Base-by-base conservation (phyloP, 2,329 filamentous ascomycete genomes). In the Graphiopsis chlorocephala region DNA sequence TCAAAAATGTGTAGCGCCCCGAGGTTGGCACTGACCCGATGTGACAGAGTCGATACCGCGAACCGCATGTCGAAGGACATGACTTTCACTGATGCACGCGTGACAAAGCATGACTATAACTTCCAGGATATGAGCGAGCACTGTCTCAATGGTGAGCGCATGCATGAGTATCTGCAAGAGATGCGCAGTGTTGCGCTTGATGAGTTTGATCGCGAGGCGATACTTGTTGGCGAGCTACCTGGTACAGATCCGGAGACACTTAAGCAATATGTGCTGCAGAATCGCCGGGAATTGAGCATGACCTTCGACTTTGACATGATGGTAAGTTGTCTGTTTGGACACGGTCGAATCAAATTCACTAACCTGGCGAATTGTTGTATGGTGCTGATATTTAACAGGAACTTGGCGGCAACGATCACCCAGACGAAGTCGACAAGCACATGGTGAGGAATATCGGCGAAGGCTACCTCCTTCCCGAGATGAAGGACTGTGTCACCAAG, bases 141-240 rank as follows among this genome's bases (percentile, higher is more conserved):
- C 20, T 57, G 50, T 20, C 38, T 64, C 10, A 75, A 75, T 35
- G 77, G 76, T 0, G 80, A 81, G 1, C 71, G 78, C 20, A 75
- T 80, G 56, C 79, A 83, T 68, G 80, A 83, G 67, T 83, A 79
- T 56, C 76, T 84, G 55, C 71, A 76, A 47, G 81, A 82, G 65
- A 77, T 84, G 57, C 38, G 61, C 15, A 48, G 61, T 11, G 28
- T 48, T 26, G 84, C 83, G 29, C 78, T 87, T 61, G 80, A 85
- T 6, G 73, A 78, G 29, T 78, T 80, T n/a, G 80, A 59, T 10
- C 38, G 31, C 6, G 61, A 59, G 15, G 81, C 81, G 17, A 81
- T 84, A 68, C 82, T 80, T 61, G 82, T 84, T 1, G 82, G 83
- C 7, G 82, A 84, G 74, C 20, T 64, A 20, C 61, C 61, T 3